Conservation (phyloP, 2,329 filamentous ascomycete genomes). For the Cladosporium velox region DNA sequence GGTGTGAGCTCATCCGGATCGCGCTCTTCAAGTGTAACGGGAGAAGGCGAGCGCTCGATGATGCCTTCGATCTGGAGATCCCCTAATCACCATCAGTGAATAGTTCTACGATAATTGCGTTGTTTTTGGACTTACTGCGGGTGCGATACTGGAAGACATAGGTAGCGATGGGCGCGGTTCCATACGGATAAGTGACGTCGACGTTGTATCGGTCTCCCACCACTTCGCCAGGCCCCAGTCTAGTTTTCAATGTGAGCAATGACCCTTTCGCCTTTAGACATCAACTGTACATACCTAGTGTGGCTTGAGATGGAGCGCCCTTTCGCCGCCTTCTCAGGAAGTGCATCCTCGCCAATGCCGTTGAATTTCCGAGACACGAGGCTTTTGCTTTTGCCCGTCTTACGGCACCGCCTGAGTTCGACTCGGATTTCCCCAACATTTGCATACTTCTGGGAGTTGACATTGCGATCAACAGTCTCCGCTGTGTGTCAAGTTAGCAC, state of each 20-base stretch:
- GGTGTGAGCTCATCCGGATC: constrained; percentile 29
- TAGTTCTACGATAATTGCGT: too few species aligned
- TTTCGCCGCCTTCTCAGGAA: constrained; percentile 34
- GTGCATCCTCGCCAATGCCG: not conserved
- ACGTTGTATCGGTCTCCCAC: not conserved
- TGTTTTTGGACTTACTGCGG: constrained; percentile 25
- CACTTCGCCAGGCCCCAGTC: too few species aligned
- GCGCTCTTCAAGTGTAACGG: constrained; percentile 30
- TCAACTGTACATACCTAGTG: constrained; percentile 25
- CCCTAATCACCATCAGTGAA: constrained; percentile 21
- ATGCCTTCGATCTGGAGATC: constrained; percentile 35
- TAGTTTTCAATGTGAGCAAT: too few species aligned
- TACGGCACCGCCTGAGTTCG: too few species aligned
- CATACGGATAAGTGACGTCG: constrained; percentile 25
- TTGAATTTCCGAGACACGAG: too few species aligned
- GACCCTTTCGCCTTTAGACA: too few species aligned
- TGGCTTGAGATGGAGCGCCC: constrained; percentile 31
- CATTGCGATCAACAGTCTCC: too few species aligned
- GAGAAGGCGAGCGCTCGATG: constrained; percentile 30
- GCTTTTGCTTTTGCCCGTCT: too few species aligned
- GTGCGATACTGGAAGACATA: constrained; percentile 34
- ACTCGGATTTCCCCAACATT: too few species aligned
- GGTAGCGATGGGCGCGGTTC: constrained; percentile 25
- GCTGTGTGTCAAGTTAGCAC: too few species aligned
- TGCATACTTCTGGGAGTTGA: too few species aligned